A percentile compares a stretch with the other conserved stretches of the same genome.
Evolutionary conservation across 257 asterid genomes (phyloP).

Genomic region (Przewalskia tangutica): DNA sequence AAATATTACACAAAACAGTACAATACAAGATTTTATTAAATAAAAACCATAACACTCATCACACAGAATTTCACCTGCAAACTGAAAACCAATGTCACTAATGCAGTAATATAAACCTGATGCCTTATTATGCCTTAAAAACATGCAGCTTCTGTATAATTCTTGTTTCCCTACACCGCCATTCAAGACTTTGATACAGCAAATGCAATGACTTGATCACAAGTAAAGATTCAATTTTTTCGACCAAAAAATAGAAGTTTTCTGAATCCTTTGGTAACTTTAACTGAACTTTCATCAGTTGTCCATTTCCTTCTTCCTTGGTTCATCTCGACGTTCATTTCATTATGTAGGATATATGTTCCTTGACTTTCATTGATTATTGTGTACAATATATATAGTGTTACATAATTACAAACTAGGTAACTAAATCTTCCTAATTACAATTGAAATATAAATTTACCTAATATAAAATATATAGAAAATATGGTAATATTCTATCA

Average conservation of each 20-base stretch:
- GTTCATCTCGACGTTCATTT: constrained; percentile 24
- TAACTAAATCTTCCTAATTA: too few relatives aligned
- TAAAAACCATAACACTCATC: background rate
- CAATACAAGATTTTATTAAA: background rate
- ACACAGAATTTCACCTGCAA: background rate
- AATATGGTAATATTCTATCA: too few relatives aligned
- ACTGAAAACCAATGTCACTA: background rate
- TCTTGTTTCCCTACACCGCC: background rate
- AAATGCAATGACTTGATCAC: background rate
- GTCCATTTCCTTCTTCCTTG: constrained; percentile 63
- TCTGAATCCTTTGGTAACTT: constrained; percentile 58
- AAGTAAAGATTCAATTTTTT: constrained; percentile 24
- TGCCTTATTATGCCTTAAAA: constrained; percentile 10
- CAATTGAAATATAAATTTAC: too few relatives aligned
- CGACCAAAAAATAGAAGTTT: constrained; percentile 63
- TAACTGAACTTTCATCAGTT: constrained; percentile 46
- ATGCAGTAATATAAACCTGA: constrained; percentile 8
- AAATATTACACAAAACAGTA: background rate
- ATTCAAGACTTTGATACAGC: background rate
- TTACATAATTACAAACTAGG: too few relatives aligned
- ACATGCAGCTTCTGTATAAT: background rate
- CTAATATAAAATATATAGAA: too few relatives aligned
- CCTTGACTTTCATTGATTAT: too few relatives aligned
- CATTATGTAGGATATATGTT: constrained; percentile 12
- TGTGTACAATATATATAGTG: too few relatives aligned